These are phyloP conservation scores for Diaporthe citrichinensis DNA, from an alignment of 2,329 filamentous ascomycete species.

Conservation along the genomic window DNA sequence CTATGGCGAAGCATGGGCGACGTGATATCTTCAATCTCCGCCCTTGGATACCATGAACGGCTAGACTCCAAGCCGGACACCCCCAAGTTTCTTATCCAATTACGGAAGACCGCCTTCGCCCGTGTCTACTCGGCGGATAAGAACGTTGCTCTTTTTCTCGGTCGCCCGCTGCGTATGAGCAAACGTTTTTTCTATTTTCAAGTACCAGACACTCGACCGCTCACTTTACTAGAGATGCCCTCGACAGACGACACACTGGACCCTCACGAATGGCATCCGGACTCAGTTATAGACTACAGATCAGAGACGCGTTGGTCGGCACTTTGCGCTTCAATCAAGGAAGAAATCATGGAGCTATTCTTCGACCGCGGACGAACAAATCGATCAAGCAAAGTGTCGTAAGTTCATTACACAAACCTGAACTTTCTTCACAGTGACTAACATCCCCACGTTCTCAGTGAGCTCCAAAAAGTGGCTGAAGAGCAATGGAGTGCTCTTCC, in stretches of 20 bases:
- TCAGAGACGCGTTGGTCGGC: not conserved
- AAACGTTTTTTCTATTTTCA: not conserved
- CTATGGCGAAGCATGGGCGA: constrained; percentile 5
- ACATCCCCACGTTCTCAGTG: not conserved
- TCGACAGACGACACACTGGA: not conserved
- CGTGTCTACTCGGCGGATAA: constrained; percentile 1
- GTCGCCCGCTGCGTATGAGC: not conserved
- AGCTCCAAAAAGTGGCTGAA: not conserved
- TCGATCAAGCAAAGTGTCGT: not conserved
- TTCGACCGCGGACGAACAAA: not conserved
- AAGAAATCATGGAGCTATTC: not conserved
- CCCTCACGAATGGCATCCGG: not conserved
- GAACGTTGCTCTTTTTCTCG: not conserved
- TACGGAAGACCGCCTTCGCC: not conserved
- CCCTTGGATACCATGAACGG: not conserved
- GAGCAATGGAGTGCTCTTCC: not conserved
- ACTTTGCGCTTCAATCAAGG: not conserved
- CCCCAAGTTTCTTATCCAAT: not conserved
- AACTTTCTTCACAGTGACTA: not conserved
- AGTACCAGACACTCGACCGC: not conserved
- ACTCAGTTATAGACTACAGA: not conserved
- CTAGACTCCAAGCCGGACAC: not conserved
- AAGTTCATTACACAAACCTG: not conserved
- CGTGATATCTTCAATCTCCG: not conserved
- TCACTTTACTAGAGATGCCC: not conserved